phyloP scores from a whole-genome alignment of 495 filamentous ascomycete genomes.

The Annulohypoxylon nitens region DNA sequence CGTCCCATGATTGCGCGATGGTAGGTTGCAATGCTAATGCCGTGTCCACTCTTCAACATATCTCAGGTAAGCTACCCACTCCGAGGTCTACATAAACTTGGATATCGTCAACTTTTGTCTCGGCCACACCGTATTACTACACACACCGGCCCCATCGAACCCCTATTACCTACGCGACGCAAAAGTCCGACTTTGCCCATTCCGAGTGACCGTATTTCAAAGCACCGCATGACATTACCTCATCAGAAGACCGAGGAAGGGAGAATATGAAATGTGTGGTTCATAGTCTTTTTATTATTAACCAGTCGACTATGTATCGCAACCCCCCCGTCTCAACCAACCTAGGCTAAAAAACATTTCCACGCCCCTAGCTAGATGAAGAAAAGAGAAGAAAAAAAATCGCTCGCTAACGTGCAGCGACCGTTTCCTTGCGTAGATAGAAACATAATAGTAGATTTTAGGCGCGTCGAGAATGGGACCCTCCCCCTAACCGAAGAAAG shows the following conservation, averaged over 20 bases:
- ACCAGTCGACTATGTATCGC: constrained; percentile 29
- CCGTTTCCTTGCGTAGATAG: background rate
- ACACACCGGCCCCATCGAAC: background rate
- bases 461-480: constrained; percentile 13
- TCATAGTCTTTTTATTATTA: constrained; percentile 32
- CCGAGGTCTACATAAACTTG: background rate
- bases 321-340: constrained; percentile 9
- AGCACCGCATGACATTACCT: background rate
- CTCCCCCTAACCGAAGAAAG: constrained; percentile 8
- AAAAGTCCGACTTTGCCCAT: background rate
- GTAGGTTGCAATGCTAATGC: constrained; percentile 1
- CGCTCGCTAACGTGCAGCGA: constrained; percentile 13
- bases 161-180: background rate
- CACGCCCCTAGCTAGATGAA: constrained; percentile 5
- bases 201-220: background rate
- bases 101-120: background rate
- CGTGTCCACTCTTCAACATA: background rate
- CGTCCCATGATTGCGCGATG: background rate
- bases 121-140: constrained; percentile 1
- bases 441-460: constrained; percentile 19
- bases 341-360: background rate
- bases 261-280: background rate
- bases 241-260: background rate
- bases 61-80: background rate
- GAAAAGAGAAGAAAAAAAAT: background rate